Evolutionary conservation across 2,329 filamentous ascomycete genomes (phyloP).

Genomic region (Hawksworthiomyces lignivorus): DNA sequence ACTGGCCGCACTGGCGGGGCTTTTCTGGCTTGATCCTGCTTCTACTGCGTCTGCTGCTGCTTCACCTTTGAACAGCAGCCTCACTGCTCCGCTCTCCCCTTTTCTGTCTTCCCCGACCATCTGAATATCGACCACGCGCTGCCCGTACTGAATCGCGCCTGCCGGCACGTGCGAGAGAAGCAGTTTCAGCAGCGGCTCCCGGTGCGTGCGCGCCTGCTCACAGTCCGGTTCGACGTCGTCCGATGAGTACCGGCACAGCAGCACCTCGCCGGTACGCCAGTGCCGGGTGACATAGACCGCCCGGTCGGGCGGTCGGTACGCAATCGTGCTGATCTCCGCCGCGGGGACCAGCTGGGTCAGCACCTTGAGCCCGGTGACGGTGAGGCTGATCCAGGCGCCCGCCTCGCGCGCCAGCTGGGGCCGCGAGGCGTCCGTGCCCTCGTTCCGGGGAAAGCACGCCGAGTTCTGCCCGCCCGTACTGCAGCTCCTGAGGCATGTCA

Average conservation of each 20-base stretch:
- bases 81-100: background rate
- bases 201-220: constrained; percentile 4
- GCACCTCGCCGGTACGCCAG: constrained; percentile 2
- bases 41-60: too few species aligned
- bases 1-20: too few species aligned
- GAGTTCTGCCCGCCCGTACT: too few species aligned
- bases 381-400: constrained; percentile 6
- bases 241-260: constrained; percentile 3
- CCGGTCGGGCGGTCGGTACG: constrained; percentile 4
- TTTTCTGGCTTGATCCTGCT: too few species aligned
- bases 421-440: too few species aligned
- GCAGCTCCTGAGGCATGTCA: too few species aligned
- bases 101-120: too few species aligned
- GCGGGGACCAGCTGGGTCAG: background rate
- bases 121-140: background rate
- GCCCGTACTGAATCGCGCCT: background rate
- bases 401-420: constrained; percentile 5
- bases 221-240: background rate
- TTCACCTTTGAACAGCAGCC: background rate
- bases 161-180: background rate
- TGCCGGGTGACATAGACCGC: constrained; percentile 7
- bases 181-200: constrained; percentile 1
- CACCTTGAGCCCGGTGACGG: background rate
- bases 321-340: constrained; percentile 2
- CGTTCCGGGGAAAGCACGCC: too few species aligned